Percentiles rank a stretch among this genome's conserved stretches.
These are phyloP conservation scores for Globisporangium nagaii DNA, from an alignment of 352 stramenopile species.

Conservation along the genomic window DNA sequence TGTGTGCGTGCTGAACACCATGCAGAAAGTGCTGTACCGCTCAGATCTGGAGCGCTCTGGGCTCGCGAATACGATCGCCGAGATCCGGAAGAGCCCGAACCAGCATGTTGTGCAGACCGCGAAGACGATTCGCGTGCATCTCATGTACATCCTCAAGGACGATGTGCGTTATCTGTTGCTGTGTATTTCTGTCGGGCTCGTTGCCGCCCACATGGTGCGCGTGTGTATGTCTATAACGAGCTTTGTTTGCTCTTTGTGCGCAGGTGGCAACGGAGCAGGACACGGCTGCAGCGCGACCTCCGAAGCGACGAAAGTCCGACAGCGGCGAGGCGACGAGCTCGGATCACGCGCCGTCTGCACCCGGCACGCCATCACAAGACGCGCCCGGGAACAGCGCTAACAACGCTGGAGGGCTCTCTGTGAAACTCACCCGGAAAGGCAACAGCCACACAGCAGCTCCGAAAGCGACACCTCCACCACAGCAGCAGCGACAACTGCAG, in stretches of 20 bases:
- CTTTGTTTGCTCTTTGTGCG: too few species aligned
- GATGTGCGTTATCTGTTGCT: neutral
- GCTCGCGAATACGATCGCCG: slow-evolving; percentile 9
- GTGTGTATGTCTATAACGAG: too few species aligned
- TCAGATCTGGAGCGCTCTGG: slow-evolving; percentile 11
- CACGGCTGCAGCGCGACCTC: neutral
- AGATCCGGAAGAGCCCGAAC: slow-evolving; percentile 12
- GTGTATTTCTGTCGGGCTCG: too few species aligned
- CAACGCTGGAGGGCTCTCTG: neutral
- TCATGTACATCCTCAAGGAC: slow-evolving; percentile 13
- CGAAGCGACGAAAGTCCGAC: neutral
- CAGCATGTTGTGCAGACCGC: slow-evolving; percentile 16
- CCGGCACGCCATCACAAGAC: neutral
- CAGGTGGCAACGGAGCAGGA: neutral
- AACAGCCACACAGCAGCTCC: neutral
- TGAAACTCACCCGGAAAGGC: neutral
- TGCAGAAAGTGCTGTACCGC: slow-evolving; percentile 8
- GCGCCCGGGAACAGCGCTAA: neutral
- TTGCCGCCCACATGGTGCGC: too few species aligned
- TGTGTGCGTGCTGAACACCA: neutral
- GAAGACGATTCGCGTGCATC: slow-evolving; percentile 12
- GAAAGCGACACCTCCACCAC: neutral
- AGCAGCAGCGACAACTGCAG: neutral
- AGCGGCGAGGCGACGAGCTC: neutral
- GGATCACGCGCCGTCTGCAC: neutral